Base-by-base conservation (phyloP, 176 grass and related monocot genomes). In the Chloris gayana region DNA sequence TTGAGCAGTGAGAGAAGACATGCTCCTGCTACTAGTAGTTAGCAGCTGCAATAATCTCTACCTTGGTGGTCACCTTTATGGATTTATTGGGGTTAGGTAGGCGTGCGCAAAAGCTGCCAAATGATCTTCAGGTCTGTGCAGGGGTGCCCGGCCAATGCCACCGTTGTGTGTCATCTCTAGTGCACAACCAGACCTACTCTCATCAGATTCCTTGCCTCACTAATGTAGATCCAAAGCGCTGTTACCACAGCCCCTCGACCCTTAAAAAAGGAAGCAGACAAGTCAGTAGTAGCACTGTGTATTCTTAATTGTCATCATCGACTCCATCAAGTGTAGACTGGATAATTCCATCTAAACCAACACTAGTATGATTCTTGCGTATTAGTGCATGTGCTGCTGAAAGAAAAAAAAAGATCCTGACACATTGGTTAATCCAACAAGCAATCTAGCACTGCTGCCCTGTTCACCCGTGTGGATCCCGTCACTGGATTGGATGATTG, bases 31-130 rank as follows among this genome's bases (percentile, higher is more conserved):
- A n/a, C n/a, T n/a, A n/a, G 4, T 49, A 49, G 32, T 49, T 56
- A 54, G 33, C 64, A 34, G 6, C 1, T 27, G 60, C 10, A 3
- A 21, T 34, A 24, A 15, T 37, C 31, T 29, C 38, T 68, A 67
- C 67, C 58, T 17, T 30, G 68, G 64, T 37, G 63, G 8, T 9
- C 12, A 80, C 51, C 86, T 84, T 80, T 75, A 56, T 88, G 63
- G 70, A 44, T 64, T 63, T 65, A 85, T 85, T 64, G 82, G 77
- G 63, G 70, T 81, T 85, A 65, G 71, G 71, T 85, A 63, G 27
- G 26, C 29, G 64, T 15, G 76, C 34, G 60, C 62, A 75, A 80
- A 80, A 70, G 42, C n/a, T 64, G 70, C 76, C 87, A 88, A 75
- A 77, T 75, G 84, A 68, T 77, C 70, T 7, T 32, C 39, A 32